Percentiles rank a stretch among this genome's conserved stretches.
These are phyloP conservation scores for Colletotrichum orbiculare DNA, from an alignment of 2,329 filamentous ascomycete species.

Conservation along the genomic window DNA sequence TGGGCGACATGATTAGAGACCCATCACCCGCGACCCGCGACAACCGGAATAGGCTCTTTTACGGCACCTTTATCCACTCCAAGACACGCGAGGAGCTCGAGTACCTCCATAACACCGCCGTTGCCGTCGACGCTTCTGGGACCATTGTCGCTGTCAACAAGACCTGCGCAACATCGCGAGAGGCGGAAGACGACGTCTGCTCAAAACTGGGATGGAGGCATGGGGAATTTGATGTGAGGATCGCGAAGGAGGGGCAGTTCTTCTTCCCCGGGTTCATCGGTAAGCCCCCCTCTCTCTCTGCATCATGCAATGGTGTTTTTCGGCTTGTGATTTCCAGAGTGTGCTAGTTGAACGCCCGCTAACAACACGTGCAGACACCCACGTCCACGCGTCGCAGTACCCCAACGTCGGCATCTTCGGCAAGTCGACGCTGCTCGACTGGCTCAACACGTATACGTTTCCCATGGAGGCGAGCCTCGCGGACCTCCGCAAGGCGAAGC, in stretches of 20 bases:
- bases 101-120: conserved; percentile 61
- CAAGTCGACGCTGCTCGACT: conserved; percentile 90
- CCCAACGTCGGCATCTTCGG: conserved; percentile 95
- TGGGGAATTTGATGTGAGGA: conserved; percentile 51
- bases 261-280: conserved; percentile 88
- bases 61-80: conserved; percentile 67
- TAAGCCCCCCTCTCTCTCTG: conserved; percentile 48
- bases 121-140: conserved; percentile 62
- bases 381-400: conserved; percentile 95
- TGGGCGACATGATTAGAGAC: conserved; percentile 35
- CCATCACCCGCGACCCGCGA: conserved; percentile 6
- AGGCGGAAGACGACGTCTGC: conserved; percentile 49
- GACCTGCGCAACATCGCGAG: conserved; percentile 45
- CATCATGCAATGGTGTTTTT: not conserved
- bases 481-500: conserved; percentile 69
- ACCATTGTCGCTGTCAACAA: conserved; percentile 61
- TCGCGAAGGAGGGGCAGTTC: conserved; percentile 67
- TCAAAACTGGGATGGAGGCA: conserved; percentile 58
- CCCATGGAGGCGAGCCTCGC: conserved; percentile 85
- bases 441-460: conserved; percentile 95
- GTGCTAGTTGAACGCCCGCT: not conserved
- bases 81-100: conserved; percentile 59
- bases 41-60: conserved; percentile 57
- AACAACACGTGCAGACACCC: conserved; percentile 75
- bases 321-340: conserved; percentile 1